Evolutionary conservation across 1,284 basidiomycete genomes (phyloP), one percentile per base, ranked within the genome.

Genomic region (Rhodotorula glutinis): DNA sequence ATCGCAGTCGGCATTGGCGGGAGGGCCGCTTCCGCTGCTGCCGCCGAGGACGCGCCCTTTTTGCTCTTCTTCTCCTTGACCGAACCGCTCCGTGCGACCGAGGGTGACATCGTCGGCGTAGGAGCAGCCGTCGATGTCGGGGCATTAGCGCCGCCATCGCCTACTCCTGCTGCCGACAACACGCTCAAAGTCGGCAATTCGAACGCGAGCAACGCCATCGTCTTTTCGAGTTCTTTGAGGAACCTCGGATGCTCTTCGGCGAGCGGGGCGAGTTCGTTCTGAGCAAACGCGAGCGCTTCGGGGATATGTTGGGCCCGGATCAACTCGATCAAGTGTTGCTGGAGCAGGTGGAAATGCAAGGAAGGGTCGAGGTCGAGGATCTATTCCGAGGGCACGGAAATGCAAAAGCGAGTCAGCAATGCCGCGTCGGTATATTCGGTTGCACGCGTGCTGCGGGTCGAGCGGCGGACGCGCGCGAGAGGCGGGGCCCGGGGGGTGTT

Each of bases 241-340:
- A 96, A 96, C 76, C 96, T 90, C 0, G 93, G 93, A 65, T 89
- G 90, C 81, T 97, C 92, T 75, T 97, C 92, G 2, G 92, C 95
- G 13, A 93, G 87, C 17, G 92, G 93, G 2, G 95, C 95, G 5
- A 98, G 84, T 78, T 98, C 92, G 59, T 88, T 85, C 70, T 96
- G 91, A 0, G 95, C 95, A 80, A 98, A 98, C 64, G 86, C 81
- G 46, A 98, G 81, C 0, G 95, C 95, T 58, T 91, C 88, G 16
- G 83, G 80, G 65, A 93, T 85, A 41, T 85, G 84, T 40, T 90
- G 90, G 59, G 87, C 84, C 0, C 94, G 89, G 74, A 98, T 97
- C 73, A 87, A 87, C 80, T 98, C 96, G 78, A 98, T 97, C 49
- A 98, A 83, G 70, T 89, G 91, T 78, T 96, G 91, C 72, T 97